A percentile compares a stretch with the other conserved stretches of the same genome.
These are phyloP conservation scores for Cryptococcus wingfieldii DNA, from an alignment of 1,284 basidiomycete genomes.

Conservation along the genomic window DNA sequence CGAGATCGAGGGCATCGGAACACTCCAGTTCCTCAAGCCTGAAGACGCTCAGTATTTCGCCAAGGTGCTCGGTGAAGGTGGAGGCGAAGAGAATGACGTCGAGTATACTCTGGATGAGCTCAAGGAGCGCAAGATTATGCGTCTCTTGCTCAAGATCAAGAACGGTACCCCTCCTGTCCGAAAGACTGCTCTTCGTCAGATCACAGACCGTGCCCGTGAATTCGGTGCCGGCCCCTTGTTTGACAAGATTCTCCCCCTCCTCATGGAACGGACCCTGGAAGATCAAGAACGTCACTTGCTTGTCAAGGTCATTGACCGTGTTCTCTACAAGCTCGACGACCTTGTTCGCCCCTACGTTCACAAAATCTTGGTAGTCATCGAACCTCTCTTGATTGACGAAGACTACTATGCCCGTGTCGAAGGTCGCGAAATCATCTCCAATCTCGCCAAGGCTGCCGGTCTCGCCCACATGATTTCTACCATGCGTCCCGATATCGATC, in stretches of 20 bases:
- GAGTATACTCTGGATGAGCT: slow-evolving; percentile 90
- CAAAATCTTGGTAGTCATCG: slow-evolving; percentile 99
- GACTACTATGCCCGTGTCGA: slow-evolving; percentile 99
- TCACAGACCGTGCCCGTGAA: slow-evolving; percentile 98
- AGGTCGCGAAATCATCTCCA: slow-evolving; percentile 98
- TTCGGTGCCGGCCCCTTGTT: slow-evolving; percentile 99
- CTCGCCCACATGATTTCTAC: slow-evolving; percentile 99
- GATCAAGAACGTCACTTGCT: slow-evolving; percentile 98
- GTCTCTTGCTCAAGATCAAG: slow-evolving; percentile 98
- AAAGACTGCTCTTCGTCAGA: slow-evolving; percentile 94
- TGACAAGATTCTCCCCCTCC: slow-evolving; percentile 95
- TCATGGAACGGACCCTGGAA: slow-evolving; percentile 98
- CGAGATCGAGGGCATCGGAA: slow-evolving; percentile 96
- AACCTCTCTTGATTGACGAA: slow-evolving; percentile 97
- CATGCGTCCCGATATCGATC: slow-evolving; percentile 99
- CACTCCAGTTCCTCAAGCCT: slow-evolving; percentile 94
- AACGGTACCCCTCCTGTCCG: slow-evolving; percentile 98
- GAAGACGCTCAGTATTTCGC: slow-evolving; percentile 98
- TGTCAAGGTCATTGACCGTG: slow-evolving; percentile 98
- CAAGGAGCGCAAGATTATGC: slow-evolving; percentile 99
- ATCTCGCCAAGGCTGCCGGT: slow-evolving; percentile 96
- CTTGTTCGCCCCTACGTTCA: slow-evolving; percentile 98
- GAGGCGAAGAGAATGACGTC: slow-evolving; percentile 81
- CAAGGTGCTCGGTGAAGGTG: slow-evolving; percentile 80
- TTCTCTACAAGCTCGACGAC: slow-evolving; percentile 98